phyloP scores from a whole-genome alignment of 257 asterid species.

The Primulina eburnea region DNA sequence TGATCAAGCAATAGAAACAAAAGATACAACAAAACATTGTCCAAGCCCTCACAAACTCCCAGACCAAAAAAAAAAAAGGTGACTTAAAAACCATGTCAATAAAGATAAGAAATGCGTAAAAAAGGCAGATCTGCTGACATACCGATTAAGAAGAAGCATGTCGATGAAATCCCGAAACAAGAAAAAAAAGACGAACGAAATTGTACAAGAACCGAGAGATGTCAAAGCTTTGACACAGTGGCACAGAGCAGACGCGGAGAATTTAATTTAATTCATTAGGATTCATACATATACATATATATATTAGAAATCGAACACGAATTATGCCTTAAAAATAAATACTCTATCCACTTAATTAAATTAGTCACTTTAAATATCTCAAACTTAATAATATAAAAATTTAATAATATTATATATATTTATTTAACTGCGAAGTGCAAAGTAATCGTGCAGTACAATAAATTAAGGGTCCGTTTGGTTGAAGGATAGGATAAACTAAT shows the following conservation, averaged over 20 bases:
- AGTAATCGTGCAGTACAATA: too few species aligned
- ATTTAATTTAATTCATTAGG: too few species aligned
- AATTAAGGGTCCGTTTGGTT: too few species aligned
- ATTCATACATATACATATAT: too few species aligned
- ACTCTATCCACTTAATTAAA: too few species aligned
- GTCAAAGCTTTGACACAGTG: slow-evolving; percentile 29
- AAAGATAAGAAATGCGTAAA: slow-evolving; percentile 12
- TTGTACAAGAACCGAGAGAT: neutral
- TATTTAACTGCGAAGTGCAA: too few species aligned
- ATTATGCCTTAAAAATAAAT: too few species aligned
- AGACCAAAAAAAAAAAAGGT: neutral
- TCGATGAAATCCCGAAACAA: slow-evolving; percentile 1
- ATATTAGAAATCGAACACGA: too few species aligned
- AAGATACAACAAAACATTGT: neutral
- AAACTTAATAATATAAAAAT: too few species aligned
- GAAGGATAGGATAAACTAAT: too few species aligned
- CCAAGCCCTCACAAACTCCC: slow-evolving; percentile 7
- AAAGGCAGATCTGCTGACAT: slow-evolving; percentile 36
- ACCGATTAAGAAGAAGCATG: slow-evolving; percentile 28
- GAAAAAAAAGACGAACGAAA: neutral
- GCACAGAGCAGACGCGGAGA: neutral
- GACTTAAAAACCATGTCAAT: neutral
- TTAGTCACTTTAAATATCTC: too few species aligned
- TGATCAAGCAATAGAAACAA: slow-evolving; percentile 9
- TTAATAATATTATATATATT: too few species aligned